A percentile compares a stretch with the other conserved stretches of the same genome.
Evolutionary conservation across 257 asterid species (phyloP).

Genomic region (Gynochthodes officinalis): DNA sequence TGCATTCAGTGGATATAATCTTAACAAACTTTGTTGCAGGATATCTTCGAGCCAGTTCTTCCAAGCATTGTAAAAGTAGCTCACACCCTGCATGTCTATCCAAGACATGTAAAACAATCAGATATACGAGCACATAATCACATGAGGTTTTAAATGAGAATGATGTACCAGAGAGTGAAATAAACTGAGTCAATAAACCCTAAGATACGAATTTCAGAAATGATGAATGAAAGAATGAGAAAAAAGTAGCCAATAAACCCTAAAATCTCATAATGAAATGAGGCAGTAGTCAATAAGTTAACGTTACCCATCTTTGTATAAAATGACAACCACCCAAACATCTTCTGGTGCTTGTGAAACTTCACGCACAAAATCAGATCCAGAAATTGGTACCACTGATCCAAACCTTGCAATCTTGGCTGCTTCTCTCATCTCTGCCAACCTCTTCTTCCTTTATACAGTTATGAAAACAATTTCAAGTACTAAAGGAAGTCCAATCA

Average conservation of each 20-base stretch:
- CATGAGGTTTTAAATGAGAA: neutral
- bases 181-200: neutral
- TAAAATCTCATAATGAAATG: neutral
- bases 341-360: slow-evolving; percentile 96
- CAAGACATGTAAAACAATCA: neutral
- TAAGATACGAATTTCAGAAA: neutral
- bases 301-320: slow-evolving; percentile 86
- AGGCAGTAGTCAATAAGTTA: neutral
- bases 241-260: neutral
- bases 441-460: slow-evolving; percentile 67
- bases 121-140: neutral
- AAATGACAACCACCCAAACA: slow-evolving; percentile 82
- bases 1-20: slow-evolving; percentile 90
- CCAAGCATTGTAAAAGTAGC: slow-evolving; percentile 79
- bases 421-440: slow-evolving; percentile 82
- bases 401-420: slow-evolving; percentile 80
- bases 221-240: neutral
- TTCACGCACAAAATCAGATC: slow-evolving; percentile 94
- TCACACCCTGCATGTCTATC: slow-evolving; percentile 63
- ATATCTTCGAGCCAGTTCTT: slow-evolving; percentile 70
- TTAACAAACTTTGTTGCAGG: slow-evolving; percentile 92
- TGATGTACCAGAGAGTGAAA: neutral
- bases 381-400: slow-evolving; percentile 78
- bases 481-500: neutral
- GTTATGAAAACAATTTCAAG: neutral